Evolutionary conservation across 108 stramenopile species (phyloP).

Genomic region (Poteriospumella lacustris): DNA sequence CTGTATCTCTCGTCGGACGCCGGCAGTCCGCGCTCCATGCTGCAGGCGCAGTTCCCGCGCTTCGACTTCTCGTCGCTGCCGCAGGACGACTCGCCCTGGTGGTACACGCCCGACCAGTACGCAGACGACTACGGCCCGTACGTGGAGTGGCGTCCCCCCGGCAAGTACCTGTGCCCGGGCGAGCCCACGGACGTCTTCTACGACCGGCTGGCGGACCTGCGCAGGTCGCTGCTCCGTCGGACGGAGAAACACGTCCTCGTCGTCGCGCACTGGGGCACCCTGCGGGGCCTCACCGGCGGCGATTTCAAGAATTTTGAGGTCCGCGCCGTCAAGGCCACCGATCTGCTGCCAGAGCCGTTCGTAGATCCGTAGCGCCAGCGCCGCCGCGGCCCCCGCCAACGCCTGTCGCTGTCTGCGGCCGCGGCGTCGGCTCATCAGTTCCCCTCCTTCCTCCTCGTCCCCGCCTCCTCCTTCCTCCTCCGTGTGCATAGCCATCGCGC

Average conservation of each 20-base stretch:
- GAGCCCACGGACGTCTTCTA: background rate
- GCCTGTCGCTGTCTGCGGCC: too few species aligned
- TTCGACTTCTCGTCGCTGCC: background rate
- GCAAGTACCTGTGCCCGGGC: background rate
- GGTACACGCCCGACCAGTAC: background rate
- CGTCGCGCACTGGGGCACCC: background rate
- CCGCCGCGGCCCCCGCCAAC: too few species aligned
- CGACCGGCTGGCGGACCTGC: background rate
- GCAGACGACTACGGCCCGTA: background rate
- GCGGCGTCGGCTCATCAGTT: too few species aligned
- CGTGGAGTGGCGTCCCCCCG: background rate
- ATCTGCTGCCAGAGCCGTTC: background rate
- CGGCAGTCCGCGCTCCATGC: background rate
- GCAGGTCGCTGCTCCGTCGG: background rate
- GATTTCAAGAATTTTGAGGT: background rate
- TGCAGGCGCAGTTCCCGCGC: background rate
- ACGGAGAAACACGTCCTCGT: background rate
- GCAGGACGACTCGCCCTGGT: background rate
- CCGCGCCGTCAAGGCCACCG: background rate
- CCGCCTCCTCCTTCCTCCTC: too few species aligned
- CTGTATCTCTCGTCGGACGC: background rate
- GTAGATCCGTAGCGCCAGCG: background rate
- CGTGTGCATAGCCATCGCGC: too few species aligned
- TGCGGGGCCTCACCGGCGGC: background rate
- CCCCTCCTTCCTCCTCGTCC: too few species aligned